Evolutionary conservation across 176 grass and related monocot species (phyloP), one percentile per base, ranked within the genome.

Genomic region (Carex pumila): DNA sequence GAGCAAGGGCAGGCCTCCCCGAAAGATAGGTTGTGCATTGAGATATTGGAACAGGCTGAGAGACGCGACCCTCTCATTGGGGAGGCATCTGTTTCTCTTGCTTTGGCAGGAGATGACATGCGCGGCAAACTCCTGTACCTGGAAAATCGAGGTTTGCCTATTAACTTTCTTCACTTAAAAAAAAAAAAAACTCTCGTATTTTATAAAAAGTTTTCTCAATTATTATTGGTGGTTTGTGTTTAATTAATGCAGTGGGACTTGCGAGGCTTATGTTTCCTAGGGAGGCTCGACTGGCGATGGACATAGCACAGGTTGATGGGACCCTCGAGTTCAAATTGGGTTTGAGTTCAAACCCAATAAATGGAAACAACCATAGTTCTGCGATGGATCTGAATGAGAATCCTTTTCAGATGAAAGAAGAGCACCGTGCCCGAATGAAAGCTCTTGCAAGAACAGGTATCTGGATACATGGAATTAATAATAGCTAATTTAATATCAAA

Each of bases 361-460:
- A 80, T 0, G 21, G 21, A 36, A 71, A 31, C 25, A 55, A 76
- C 15, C 72, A 22, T 31, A 76, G 19, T 31, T 12, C 22, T 76
- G 34, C 87, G 1, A 78, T 98, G 89, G 85, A 94, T 87, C 73
- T 92, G 50, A 89, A 94, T 34, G 85, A 92, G 13, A 86, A 61
- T 50, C 87, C 91, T 89, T 93, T 91, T 73, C 75, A 61, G 87
- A 91, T 94, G 55, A 95, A 84, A 61, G 91, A 95, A 53, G 85
- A 91, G 65, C 84, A 92, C 34, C 86, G 91, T 19, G 88, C 88
- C 71, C 87, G 96, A 22, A 95, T 99, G 65, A 92, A 49, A 75
- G 91, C 90, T 71, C 96, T 99, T 59, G 86, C 91, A 14, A 93
- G 86, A 85, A 95, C 93, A 95, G 96, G 96, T 91, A 90, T 62